Conservation (phyloP, 2,329 filamentous ascomycete genomes). For the Madurella mycetomatis region DNA sequence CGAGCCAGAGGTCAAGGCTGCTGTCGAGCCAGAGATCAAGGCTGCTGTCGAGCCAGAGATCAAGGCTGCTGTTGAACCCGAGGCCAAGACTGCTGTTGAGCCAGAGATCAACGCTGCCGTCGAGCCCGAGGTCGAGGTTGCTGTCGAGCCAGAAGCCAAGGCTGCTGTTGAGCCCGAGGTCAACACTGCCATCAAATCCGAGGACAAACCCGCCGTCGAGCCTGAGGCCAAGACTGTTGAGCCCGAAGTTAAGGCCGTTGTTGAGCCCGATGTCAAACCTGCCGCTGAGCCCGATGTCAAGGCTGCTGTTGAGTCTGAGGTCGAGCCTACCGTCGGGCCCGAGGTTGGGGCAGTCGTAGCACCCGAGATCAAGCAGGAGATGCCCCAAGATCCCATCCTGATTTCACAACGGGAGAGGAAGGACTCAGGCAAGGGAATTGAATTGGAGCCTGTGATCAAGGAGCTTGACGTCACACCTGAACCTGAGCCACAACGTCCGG, state of each 20-base stretch:
- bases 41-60: neutral
- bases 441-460: constrained; percentile 9
- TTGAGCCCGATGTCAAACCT: neutral
- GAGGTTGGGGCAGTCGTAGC: constrained; percentile 3
- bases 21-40: neutral
- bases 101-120: neutral
- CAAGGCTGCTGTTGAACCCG: neutral
- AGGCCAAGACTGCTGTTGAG: neutral
- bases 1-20: neutral
- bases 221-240: neutral
- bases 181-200: neutral
- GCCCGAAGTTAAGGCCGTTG: neutral
- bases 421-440: constrained; percentile 21
- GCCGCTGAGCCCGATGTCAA: constrained; percentile 4
- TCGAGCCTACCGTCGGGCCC: neutral
- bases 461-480: constrained; percentile 10
- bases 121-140: constrained; percentile 1
- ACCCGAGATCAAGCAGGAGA: neutral
- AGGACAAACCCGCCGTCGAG: constrained; percentile 3
- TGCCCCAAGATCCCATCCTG: neutral
- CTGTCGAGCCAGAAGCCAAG: neutral
- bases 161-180: neutral
- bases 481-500: constrained; percentile 1
- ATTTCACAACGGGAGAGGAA: constrained; percentile 11
- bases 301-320: constrained; percentile 1